A percentile compares a stretch with the other conserved stretches of the same genome.
Conservation (phyloP, 192 early-diverging fungal genomes). For the Gaertneriomyces semiglobifer region DNA sequence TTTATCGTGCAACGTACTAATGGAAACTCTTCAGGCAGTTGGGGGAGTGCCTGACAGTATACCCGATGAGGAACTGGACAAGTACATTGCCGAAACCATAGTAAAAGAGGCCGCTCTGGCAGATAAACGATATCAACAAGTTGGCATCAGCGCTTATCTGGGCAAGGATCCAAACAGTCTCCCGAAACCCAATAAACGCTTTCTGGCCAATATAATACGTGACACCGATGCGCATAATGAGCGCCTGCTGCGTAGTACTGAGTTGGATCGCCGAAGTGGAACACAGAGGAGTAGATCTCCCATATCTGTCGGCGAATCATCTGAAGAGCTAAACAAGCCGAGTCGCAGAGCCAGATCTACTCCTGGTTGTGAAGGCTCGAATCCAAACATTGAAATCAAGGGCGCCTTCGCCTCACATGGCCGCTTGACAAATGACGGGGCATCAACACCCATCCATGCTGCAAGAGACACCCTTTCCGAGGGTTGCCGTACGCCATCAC, state of each 20-base stretch:
- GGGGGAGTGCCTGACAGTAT: constrained; percentile 24
- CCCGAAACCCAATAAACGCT: constrained; percentile 46
- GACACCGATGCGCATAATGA: constrained; percentile 48
- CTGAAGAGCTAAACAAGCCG: no score
- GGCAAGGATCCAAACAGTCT: constrained; percentile 25
- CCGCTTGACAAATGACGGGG: not conserved
- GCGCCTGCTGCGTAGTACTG: constrained; percentile 24
- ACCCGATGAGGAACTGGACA: constrained; percentile 32
- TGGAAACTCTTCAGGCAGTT: constrained; percentile 18
- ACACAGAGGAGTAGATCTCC: no score
- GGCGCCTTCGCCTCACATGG: not conserved
- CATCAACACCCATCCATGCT: not conserved
- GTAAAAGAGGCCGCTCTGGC: constrained; percentile 25
- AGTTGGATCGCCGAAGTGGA: no score
- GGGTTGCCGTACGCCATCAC: not conserved
- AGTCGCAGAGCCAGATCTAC: no score
- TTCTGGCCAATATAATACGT: constrained; percentile 38
- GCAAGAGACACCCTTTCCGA: not conserved
- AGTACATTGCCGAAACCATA: constrained; percentile 35
- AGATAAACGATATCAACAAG: constrained; percentile 25
- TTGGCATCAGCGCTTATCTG: constrained; percentile 28
- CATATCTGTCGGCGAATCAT: no score
- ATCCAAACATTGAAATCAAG: not conserved
- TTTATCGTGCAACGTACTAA: not conserved
- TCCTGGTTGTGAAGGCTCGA: not conserved